Evolutionary conservation across 192 early-diverging fungal species (phyloP), one percentile per base, ranked within the genome.

Genomic region (Entophlyctis luteolus): DNA sequence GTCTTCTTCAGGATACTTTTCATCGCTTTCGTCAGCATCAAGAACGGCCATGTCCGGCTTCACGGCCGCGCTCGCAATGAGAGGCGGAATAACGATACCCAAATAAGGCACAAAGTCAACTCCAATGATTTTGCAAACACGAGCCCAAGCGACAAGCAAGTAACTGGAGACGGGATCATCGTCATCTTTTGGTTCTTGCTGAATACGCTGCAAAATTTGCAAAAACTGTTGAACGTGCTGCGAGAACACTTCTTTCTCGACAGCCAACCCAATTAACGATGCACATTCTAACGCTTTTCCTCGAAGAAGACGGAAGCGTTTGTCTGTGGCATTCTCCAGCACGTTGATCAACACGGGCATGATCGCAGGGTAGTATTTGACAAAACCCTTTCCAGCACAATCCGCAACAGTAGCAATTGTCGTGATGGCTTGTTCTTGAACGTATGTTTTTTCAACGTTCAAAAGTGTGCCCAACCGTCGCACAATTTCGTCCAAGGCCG

Each of bases 231-330:
- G 72, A 0, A 90, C 88, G 68, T 98, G 86, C 14, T 85, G 84
- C 18, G 82, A 81, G 78, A 97, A 94, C 28, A 86, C 83, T 33
- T 96, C 91, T 68, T 90, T 91, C 48, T 93, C 94, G 48, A 99
- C 93, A 10, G 62, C 67, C 31, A 48, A 50, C 47, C 71, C 93
- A 62, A 98, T 92, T 56, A 98, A 83, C 53, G 89, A 92, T 27
- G 95, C 92, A 73, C 98, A 99, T 79, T 99, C 98, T 75, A 99
- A 90, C 2, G 96, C 87, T 80, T 98, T 98, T 59, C 96, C 94
- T 31, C 95, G 89, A 77, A 99, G 81, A 55, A 92, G 74, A 27
- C 94, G 86, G 81, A 91, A 90, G 77, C 98, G 90, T 74, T 89
- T 90, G 58, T 84, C 85, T 23, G 84, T 87, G 3, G 93, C 94